Base-by-base conservation (phyloP, 352 stramenopile genomes). In the Globisporangium paddicum region DNA sequence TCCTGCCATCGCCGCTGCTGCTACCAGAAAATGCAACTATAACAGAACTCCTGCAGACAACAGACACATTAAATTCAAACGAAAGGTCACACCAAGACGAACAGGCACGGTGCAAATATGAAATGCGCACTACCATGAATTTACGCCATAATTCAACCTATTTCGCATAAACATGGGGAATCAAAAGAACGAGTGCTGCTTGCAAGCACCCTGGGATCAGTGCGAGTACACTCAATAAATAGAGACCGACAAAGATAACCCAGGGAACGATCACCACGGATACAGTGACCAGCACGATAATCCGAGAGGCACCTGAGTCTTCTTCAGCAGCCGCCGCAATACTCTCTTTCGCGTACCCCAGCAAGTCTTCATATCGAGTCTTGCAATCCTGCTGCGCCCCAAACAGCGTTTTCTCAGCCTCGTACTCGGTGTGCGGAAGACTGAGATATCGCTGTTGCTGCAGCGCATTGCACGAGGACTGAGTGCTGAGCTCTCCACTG, bases 61-160 rank as follows among this genome's bases (percentile, higher is more conserved):
- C 23, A 38, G 13, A 35, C 60, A 8, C 25, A 35, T 11, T n/a
- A 25, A 9, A 35, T 56, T 26, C 16, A 40, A 28, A 58, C 44
- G 59, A 77, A 77, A 72, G 69, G 66, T 71, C 66, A 73, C 64
- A 47, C 25, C n/a, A 49, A 26, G 35, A 41, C n/a, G 30, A 58
- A 49, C 18, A 54, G 47, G 25, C 47, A 54, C 28, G 25, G 25
- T 23, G 25, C 45, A 52, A 52, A 37, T 37, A 35, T 23, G 25
- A 21, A 32, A 52, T 37, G 37, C 25, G 28, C 8, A 25, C 14
- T 11, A n/a, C n/a, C n/a, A n/a, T n/a, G n/a, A 19, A 54, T n/a
- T n/a, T 41, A 26, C 26, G 47, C 26, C 16, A 16, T 18, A 40
- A 28, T 54, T 6, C 26, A 41, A 10, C 47, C 18, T 19, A 41